Base-by-base conservation (phyloP, 2,329 filamentous ascomycete species). In the Dactylellina haptotyla region DNA sequence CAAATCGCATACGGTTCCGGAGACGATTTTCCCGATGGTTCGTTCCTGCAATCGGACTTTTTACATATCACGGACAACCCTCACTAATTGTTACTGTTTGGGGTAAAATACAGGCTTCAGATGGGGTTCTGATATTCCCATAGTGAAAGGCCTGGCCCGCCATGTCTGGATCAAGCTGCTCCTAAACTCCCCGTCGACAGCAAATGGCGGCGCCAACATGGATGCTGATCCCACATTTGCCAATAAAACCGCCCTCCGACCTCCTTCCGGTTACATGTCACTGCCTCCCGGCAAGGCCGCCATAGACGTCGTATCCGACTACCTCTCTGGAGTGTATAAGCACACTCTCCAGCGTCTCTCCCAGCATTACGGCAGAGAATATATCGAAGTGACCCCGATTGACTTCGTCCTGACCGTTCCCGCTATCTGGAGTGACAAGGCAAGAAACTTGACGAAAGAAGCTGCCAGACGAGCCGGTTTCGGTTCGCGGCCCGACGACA, bases 341-440 rank as follows among this genome's bases (percentile, higher is more conserved):
- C 83, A 87, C 73, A 83, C 86, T 2, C 80, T 84, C 71, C 80
- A 81, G 50, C 80, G 82, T 0, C 78, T 87, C 14, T 79, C 82
- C 43, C 78, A 81, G 39, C 80, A 81, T 3, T 77, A 87, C 0
- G 83, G 83, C 1, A 77, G 79, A 0, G 80, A 80, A 1, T 80
- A 84, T 18, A 79, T 85, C 3, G 79, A 79, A 2, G 82, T 79
- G 16, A 85, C 81, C 0, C 81, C 83, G 0, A 81, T 86, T 73
- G 82, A 87, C 61, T 86, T 86, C 64, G 82, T 87, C 46, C 79
- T 87, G 18, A 87, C 86, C 0, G 85, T 87, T 0, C 86, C 86
- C 0, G 85, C 86, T 3, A 85, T 88, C 5, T 88, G 86, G 86
- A 85, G 83, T 37, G 85, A 86, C 46, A 80, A 80, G 3, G 85